Base-by-base conservation (phyloP, 2,329 filamentous ascomycete genomes). In the Fusarium oxysporum region DNA sequence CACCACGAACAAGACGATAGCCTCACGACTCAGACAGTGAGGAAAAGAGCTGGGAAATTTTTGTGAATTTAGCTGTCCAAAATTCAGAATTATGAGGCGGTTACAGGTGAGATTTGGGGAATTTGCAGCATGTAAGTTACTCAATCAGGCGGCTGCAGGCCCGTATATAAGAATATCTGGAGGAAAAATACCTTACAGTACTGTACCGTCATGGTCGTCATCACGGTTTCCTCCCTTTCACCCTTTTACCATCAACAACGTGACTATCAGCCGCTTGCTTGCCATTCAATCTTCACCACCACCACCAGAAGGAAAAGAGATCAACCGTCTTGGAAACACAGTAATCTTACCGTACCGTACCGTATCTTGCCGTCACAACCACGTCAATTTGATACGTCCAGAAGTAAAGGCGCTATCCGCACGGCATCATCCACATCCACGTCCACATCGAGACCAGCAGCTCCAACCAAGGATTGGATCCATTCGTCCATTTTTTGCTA, bases 231-330 rank as follows among this genome's bases (percentile, higher is more conserved):
- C 41, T 45, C 43, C 25, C 41, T 37, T 44, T 33, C 43, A 28
- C 23, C 23, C 30, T 41, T 38, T 44, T 37, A 64, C 32, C 64
- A 64, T 45, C 57, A 70, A 72, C 60, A 70, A 62, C 72, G 48
- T 72, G 71, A 74, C 57, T 62, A 60, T 74, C 71, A 74, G 68
- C 61, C 70, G 68, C 68, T 74, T 65, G 55, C 21, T 66, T 45
- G 47, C 44, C 47, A 33, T 33, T 50, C 47, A 50, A 19, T 33
- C n/a, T 53, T 43, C 35, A 64, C 43, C 50, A 65, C 54, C 28
- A 71, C 57, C 41, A 38, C 17, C 59, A 25, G 45, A 21, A 62
- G 30, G 32, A 33, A 54, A 25, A 38, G 32, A 43, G 47, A 44
- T 25, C 53, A 37, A 40, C 48, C 33, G 53, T 54, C 51, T 44